A percentile compares a stretch with the other conserved stretches of the same genome.
Conservation (phyloP, 1,284 basidiomycete species). For the Thelephora terrestris region DNA sequence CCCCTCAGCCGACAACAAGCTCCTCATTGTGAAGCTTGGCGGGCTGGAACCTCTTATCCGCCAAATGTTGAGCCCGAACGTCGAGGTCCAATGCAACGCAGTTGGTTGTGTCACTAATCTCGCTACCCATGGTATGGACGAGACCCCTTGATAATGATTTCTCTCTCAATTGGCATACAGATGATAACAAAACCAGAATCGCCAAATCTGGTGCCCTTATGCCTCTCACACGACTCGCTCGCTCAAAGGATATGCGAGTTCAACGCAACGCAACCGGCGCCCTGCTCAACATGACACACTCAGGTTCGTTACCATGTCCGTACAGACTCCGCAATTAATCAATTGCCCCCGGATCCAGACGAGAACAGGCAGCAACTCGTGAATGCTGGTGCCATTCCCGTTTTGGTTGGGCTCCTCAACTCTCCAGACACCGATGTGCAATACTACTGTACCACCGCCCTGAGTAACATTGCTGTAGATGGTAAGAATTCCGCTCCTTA, state of each 20-base stretch:
- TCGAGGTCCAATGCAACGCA: constrained; percentile 99
- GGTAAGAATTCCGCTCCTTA: constrained; percentile 33
- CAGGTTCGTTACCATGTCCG: constrained; percentile 43
- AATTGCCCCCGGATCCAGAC: constrained; percentile 38
- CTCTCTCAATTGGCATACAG: constrained; percentile 27
- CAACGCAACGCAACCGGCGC: constrained; percentile 98
- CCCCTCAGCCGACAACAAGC: constrained; percentile 88
- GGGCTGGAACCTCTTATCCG: constrained; percentile 97
- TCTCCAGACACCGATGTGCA: constrained; percentile 99
- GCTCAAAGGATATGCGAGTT: constrained; percentile 98
- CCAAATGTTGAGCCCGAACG: constrained; percentile 98
- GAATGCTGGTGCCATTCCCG: constrained; percentile 96
- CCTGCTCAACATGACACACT: constrained; percentile 98
- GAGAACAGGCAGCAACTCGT: constrained; percentile 99
- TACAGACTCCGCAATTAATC: constrained; percentile 4
- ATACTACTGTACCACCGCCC: constrained; percentile 98
- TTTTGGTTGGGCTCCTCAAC: constrained; percentile 90
- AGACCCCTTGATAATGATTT: not conserved
- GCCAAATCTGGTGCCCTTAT: constrained; percentile 98
- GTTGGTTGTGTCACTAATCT: constrained; percentile 99
- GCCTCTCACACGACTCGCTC: constrained; percentile 90
- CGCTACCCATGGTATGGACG: constrained; percentile 82
- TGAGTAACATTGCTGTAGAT: constrained; percentile 98
- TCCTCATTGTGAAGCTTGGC: constrained; percentile 96
- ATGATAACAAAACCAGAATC: constrained; percentile 99